Conservation (phyloP, 352 stramenopile genomes). For the Albugo laibachii region DNA sequence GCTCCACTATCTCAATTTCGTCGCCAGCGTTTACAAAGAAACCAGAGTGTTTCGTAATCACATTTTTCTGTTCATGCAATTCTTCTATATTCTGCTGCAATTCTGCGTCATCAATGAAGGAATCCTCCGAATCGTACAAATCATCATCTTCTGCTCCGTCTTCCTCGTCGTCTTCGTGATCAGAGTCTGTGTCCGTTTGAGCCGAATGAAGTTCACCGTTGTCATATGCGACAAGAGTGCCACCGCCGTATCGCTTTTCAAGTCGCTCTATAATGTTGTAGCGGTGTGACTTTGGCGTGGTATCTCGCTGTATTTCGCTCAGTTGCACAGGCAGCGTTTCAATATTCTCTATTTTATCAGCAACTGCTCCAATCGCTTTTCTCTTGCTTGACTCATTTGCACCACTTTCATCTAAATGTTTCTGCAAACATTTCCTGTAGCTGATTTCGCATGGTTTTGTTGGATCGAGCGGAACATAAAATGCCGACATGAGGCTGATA, state of each 20-base stretch:
- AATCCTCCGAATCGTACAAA: slow-evolving; percentile 77
- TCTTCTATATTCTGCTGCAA: slow-evolving; percentile 75
- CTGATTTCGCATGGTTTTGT: no score
- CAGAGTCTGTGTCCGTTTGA: slow-evolving; percentile 1
- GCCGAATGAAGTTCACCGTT: slow-evolving; percentile 4
- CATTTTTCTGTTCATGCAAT: slow-evolving; percentile 35
- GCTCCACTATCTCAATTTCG: slow-evolving; percentile 59
- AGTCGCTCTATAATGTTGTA: slow-evolving; percentile 78
- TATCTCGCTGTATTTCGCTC: no score
- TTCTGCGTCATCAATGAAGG: slow-evolving; percentile 72
- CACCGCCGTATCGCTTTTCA: slow-evolving; percentile 66
- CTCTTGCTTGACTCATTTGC: no score
- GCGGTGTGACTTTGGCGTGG: slow-evolving; percentile 14
- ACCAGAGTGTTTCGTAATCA: slow-evolving; percentile 71
- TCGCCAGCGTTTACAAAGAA: slow-evolving; percentile 79
- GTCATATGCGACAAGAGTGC: slow-evolving; percentile 25
- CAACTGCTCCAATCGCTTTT: not conserved
- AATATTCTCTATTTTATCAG: no score
- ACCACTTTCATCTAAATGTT: no score
- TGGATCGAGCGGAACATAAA: no score
- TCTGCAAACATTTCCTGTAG: no score
- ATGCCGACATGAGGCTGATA: no score
- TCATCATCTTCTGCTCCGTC: slow-evolving; percentile 55
- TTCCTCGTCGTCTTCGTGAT: slow-evolving; percentile 7
- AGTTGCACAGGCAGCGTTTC: no score